These are phyloP conservation scores for Xylariaceae sp. DNA, from an alignment of 2,329 filamentous ascomycete genomes.

Conservation along the genomic window DNA sequence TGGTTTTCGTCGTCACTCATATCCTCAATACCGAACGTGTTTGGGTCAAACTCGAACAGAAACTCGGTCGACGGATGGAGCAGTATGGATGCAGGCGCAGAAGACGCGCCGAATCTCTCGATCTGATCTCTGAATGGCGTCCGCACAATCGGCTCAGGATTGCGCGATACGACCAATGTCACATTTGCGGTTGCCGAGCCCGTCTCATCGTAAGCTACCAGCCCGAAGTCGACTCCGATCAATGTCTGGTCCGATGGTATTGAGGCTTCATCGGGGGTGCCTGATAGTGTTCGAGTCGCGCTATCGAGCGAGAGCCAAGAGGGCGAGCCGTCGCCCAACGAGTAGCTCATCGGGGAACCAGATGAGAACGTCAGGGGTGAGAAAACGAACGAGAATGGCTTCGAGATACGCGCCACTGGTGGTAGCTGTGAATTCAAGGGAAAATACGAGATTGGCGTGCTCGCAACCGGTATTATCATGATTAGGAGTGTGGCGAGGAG, in stretches of 20 bases:
- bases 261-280: slow-evolving; percentile 52
- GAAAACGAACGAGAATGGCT: slow-evolving; percentile 66
- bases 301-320: slow-evolving; percentile 70
- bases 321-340: slow-evolving; percentile 56
- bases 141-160: slow-evolving; percentile 47
- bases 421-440: slow-evolving; percentile 83
- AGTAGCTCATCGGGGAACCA: slow-evolving; percentile 56
- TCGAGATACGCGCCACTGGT: slow-evolving; percentile 64
- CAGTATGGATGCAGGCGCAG: slow-evolving; percentile 54
- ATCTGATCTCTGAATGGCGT: slow-evolving; percentile 57
- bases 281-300: slow-evolving; percentile 58
- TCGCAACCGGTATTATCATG: slow-evolving; percentile 28
- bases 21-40: slow-evolving; percentile 58
- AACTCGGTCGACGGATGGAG: slow-evolving; percentile 50
- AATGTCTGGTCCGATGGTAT: slow-evolving; percentile 38
- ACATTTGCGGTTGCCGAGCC: slow-evolving; percentile 61
- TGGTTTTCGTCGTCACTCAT: slow-evolving; percentile 13
- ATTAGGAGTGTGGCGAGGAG: slow-evolving; percentile 21
- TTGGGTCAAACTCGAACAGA: slow-evolving; percentile 46
- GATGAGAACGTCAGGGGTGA: slow-evolving; percentile 69
- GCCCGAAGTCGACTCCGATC: slow-evolving; percentile 55
- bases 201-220: slow-evolving; percentile 63
- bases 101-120: slow-evolving; percentile 51
- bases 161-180: slow-evolving; percentile 64
- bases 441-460: slow-evolving; percentile 49